Conservation (phyloP, 2,329 filamentous ascomycete species). For the Tolypocladium ovalisporum region DNA sequence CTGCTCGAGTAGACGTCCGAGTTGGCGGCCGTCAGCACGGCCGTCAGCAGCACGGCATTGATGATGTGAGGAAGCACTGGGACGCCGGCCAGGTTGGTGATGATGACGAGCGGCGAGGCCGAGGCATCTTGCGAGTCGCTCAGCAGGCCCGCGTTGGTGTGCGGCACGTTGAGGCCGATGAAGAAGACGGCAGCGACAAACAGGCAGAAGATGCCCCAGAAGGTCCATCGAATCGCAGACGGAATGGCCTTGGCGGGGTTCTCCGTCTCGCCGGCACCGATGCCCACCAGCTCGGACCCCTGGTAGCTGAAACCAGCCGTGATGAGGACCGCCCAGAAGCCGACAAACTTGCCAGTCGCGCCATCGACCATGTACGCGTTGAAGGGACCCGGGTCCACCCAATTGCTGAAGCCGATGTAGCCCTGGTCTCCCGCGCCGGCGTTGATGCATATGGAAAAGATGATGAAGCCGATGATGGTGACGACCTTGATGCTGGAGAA, state of each 20-base stretch:
- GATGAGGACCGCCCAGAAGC: constrained; percentile 59
- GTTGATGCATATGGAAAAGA: constrained; percentile 66
- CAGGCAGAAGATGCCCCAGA: constrained; percentile 62
- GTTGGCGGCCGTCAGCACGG: constrained; percentile 68
- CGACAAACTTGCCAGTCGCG: constrained; percentile 50
- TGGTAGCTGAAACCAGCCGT: constrained; percentile 61
- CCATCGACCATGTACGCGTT: constrained; percentile 45
- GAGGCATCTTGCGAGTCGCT: constrained; percentile 44
- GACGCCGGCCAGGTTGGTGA: constrained; percentile 51
- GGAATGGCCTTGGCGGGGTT: constrained; percentile 65
- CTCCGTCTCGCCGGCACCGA: constrained; percentile 67
- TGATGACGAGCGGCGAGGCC: constrained; percentile 55
- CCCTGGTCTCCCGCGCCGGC: constrained; percentile 58
- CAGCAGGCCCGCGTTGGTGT: constrained; percentile 41
- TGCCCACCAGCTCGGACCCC: constrained; percentile 65
- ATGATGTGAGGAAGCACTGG: constrained; percentile 56
- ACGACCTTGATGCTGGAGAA: constrained; percentile 68
- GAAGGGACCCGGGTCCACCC: constrained; percentile 58
- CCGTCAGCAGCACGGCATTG: constrained; percentile 68
- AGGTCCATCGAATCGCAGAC: constrained; percentile 61
- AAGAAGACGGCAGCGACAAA: constrained; percentile 59
- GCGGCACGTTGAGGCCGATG: constrained; percentile 61
- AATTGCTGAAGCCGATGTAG: constrained; percentile 66
- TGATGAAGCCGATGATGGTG: constrained; percentile 63
- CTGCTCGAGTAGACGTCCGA: constrained; percentile 66